These are phyloP conservation scores for Paramecium octaurelia DNA, from an alignment of 73 alveolate genomes.

Conservation along the genomic window DNA sequence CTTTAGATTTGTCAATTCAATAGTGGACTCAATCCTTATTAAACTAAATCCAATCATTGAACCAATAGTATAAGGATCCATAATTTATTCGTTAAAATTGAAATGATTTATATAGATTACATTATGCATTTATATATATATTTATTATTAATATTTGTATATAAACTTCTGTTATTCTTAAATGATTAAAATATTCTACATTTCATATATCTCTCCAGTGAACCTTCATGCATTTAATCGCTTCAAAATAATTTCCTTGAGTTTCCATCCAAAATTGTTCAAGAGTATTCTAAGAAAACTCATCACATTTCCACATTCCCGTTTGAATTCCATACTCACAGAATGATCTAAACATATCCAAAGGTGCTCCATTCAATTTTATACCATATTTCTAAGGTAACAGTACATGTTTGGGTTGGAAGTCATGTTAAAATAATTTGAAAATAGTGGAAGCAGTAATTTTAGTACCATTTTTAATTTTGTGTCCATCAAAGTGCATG, in stretches of 20 bases:
- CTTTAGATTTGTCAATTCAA: neutral
- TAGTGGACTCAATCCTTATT: neutral
- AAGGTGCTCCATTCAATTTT: constrained; percentile 64
- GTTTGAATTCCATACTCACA: constrained; percentile 53
- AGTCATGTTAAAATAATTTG: constrained; percentile 63
- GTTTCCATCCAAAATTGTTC: constrained; percentile 77
- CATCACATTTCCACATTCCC: constrained; percentile 62
- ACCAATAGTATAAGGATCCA: neutral
- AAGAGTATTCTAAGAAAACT: constrained; percentile 52
- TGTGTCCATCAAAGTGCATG: constrained; percentile 84
- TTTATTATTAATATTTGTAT: neutral
- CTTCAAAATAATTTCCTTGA: constrained; percentile 67
- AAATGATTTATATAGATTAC: neutral
- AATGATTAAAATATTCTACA: neutral
- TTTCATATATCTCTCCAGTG: constrained; percentile 37
- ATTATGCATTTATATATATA: neutral
- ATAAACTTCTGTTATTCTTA: neutral
- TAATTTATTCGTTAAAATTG: neutral
- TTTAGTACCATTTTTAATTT: constrained; percentile 77
- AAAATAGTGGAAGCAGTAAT: constrained; percentile 65
- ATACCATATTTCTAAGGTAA: constrained; percentile 70
- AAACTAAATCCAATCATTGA: neutral
- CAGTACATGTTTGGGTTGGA: constrained; percentile 73
- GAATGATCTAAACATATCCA: constrained; percentile 75
- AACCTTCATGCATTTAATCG: constrained; percentile 40